phyloP scores from a whole-genome alignment of 1,284 basidiomycete species.

The Trichosporon coremiiforme region DNA sequence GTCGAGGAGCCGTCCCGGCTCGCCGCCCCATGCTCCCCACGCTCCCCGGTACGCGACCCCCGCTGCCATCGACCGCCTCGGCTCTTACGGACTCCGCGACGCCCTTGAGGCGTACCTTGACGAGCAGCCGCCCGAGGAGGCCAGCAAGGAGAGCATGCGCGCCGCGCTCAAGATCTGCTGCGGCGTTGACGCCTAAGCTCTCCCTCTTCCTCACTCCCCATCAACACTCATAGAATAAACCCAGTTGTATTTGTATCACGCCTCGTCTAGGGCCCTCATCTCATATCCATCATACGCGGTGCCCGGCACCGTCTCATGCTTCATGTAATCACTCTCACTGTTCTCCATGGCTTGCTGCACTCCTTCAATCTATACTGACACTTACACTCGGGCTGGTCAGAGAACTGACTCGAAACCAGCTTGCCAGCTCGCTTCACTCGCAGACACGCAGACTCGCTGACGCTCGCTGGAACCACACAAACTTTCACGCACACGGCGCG shows the following conservation, averaged over 20 bases:
- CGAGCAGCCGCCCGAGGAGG: conserved; percentile 30
- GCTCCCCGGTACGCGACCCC: conserved; percentile 26
- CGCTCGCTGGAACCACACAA: conserved; percentile 5
- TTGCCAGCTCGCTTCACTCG: no score
- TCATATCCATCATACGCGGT: neutral
- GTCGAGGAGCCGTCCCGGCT: conserved; percentile 6
- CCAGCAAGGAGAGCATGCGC: conserved; percentile 27
- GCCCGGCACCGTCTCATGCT: neutral
- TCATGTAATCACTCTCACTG: conserved; percentile 7
- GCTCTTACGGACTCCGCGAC: conserved; percentile 30
- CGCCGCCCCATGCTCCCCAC: neutral
- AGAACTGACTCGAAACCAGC: no score
- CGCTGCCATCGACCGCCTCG: conserved; percentile 23
- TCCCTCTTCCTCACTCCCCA: no score
- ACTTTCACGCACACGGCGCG: neutral
- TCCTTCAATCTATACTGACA: no score
- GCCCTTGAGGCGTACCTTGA: conserved; percentile 32
- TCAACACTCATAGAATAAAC: neutral
- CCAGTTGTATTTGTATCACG: conserved; percentile 5
- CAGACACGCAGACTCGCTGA: no score
- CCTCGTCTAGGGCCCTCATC: neutral
- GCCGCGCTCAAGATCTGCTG: conserved; percentile 33
- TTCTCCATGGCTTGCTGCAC: no score
- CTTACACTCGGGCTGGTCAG: no score
- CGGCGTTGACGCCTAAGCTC: conserved; percentile 25